Conservation (phyloP, 192 early-diverging fungal species). For the Jimgerdemannia lactiflua region DNA sequence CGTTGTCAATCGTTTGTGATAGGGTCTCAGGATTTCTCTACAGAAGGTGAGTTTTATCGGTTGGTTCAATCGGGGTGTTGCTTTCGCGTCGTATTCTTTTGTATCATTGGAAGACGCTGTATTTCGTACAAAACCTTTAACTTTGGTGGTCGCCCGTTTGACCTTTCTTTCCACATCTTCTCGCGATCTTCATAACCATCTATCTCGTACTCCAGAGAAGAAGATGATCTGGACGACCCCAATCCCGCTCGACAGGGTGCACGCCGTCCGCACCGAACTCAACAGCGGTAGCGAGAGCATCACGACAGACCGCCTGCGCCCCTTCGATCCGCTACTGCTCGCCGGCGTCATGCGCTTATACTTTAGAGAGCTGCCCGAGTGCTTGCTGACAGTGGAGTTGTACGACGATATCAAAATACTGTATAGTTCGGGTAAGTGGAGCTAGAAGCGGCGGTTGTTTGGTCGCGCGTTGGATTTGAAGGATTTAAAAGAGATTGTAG, state of each 20-base stretch:
- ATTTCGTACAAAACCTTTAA: no score
- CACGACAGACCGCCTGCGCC: slow-evolving; percentile 47
- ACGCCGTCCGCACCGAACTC: slow-evolving; percentile 59
- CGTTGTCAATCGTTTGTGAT: no score
- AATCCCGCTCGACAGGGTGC: slow-evolving; percentile 52
- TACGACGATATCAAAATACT: slow-evolving; percentile 66
- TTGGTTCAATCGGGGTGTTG: no score
- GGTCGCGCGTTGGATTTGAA: slow-evolving; percentile 18
- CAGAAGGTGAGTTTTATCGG: no score
- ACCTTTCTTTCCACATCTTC: no score
- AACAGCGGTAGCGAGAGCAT: slow-evolving; percentile 56
- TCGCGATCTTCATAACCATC: not conserved
- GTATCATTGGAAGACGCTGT: no score
- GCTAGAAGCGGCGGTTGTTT: not conserved
- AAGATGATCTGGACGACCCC: slow-evolving; percentile 53
- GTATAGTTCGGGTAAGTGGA: slow-evolving; percentile 50
- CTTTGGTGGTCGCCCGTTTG: no score
- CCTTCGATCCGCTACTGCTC: slow-evolving; percentile 53
- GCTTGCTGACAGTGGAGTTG: slow-evolving; percentile 63
- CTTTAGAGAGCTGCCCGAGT: slow-evolving; percentile 69
- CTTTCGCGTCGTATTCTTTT: no score
- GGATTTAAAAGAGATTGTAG: slow-evolving; percentile 22
- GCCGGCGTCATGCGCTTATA: slow-evolving; percentile 63
- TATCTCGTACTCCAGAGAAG: not conserved
- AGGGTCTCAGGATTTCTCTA: no score